These are phyloP conservation scores for Diaporthe vaccinii DNA, from an alignment of 2,329 filamentous ascomycete species.

Conservation along the genomic window DNA sequence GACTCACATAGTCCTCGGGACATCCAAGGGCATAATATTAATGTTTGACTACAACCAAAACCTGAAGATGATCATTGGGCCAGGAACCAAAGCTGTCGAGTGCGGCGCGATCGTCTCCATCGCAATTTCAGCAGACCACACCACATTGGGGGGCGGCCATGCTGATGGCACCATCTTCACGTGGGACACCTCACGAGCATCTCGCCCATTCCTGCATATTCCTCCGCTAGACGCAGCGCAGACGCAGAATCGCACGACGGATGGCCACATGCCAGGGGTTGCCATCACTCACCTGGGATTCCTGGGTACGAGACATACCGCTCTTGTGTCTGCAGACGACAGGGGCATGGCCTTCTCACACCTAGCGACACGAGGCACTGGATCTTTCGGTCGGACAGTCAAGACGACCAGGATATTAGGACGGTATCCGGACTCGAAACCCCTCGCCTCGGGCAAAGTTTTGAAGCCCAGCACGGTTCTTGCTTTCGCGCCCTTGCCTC, in stretches of 20 bases:
- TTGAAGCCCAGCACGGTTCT: conserved; percentile 95
- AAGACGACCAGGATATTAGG: conserved; percentile 93
- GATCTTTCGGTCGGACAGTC: conserved; percentile 85
- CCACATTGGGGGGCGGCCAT: conserved; percentile 91
- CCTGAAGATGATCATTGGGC: conserved; percentile 92
- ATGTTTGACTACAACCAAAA: conserved; percentile 99
- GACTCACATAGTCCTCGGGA: conserved; percentile 89
- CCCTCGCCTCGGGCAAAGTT: conserved; percentile 70
- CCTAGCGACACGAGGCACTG: conserved; percentile 90
- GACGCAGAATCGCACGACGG: conserved; percentile 74
- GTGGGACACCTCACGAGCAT: conserved; percentile 89
- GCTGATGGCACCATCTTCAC: conserved; percentile 93
- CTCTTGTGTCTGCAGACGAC: conserved; percentile 94
- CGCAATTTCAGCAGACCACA: conserved; percentile 93
- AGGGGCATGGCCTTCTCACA: conserved; percentile 98
- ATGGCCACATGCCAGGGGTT: conserved; percentile 85
- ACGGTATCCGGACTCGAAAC: conserved; percentile 82
- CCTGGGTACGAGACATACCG: conserved; percentile 91
- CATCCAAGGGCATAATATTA: conserved; percentile 92
- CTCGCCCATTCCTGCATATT: conserved; percentile 90
- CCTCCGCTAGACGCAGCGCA: conserved; percentile 79
- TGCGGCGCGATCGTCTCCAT: conserved; percentile 89
- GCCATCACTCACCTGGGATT: conserved; percentile 94
- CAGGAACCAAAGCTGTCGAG: conserved; percentile 93
- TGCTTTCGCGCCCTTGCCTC: conserved; percentile 88